phyloP scores from a whole-genome alignment of 805 yeast genomes.

The Danielozyma ontarioensis region DNA sequence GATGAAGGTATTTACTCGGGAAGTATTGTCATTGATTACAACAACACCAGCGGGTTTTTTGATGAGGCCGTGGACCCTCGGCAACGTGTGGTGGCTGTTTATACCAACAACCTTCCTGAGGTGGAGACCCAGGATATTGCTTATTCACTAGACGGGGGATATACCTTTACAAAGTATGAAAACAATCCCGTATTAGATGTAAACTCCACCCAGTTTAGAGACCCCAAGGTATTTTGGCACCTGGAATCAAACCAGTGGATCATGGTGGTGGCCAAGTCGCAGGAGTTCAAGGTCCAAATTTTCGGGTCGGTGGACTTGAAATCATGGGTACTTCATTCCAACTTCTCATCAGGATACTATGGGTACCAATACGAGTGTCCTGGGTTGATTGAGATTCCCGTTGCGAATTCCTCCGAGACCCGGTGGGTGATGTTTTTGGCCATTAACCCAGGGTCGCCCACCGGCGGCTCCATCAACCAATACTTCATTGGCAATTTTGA shows the following conservation, averaged over 20 bases:
- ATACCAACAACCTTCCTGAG: constrained; percentile 21
- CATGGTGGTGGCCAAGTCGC: constrained; percentile 22
- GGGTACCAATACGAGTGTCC: constrained; percentile 42
- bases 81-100: constrained; percentile 32
- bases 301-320: constrained; percentile 20
- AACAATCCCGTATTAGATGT: constrained; percentile 27
- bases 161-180: constrained; percentile 21
- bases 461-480: constrained; percentile 35
- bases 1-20: constrained; percentile 32
- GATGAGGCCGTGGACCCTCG: constrained; percentile 16
- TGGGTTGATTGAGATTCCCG: constrained; percentile 26
- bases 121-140: constrained; percentile 27
- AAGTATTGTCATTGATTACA: constrained; percentile 28
- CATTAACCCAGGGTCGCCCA: constrained; percentile 39
- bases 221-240: constrained; percentile 33
- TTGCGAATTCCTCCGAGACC: constrained; percentile 9
- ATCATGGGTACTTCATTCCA: constrained; percentile 21
- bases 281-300: constrained; percentile 21
- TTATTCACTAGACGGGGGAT: constrained; percentile 31
- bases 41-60: constrained; percentile 33
- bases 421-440: constrained; percentile 36
- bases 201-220: constrained; percentile 24
- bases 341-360: constrained; percentile 19
- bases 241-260: constrained; percentile 23
- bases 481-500: constrained; percentile 39